Base-by-base conservation (phyloP, 257 asterid species). In the Ocimum tenuiflorum region DNA sequence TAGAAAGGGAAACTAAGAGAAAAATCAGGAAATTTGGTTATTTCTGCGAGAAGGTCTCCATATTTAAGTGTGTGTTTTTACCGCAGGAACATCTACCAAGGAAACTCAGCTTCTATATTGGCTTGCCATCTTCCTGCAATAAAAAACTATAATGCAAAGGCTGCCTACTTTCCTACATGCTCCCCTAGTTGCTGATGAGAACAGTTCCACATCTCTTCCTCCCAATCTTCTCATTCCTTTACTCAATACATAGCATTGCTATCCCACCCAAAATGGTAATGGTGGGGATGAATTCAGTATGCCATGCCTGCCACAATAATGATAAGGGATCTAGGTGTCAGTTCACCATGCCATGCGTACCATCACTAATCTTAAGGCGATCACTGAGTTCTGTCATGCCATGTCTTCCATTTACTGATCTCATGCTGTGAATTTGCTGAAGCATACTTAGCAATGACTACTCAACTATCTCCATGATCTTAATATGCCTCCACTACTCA, bases 381-480 rank as follows among this genome's bases (percentile, higher is more conserved):
- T 79, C 82, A 74, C 70, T 79, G 86, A 83, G 79, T 75, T 80
- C 82, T 86, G 73, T 80, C 96, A 72, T 87, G 95, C 96, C 89
- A 78, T 91, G 82, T 77, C 87, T 73, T 63, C 86, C 78, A 71
- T 87, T 71, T 79, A 73, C 90, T 81, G 95, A 85, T 66, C 78
- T 80, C 79, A 47, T 84, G 85, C 88, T 82, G 80, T 85, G 90
- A 85, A 70, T 79, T 78, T 81, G 97, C 79, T 88, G 97, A 91
- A 88, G 87, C 85, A 83, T 86, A 86, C 82, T 77, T 85, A 79
- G 80, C 86, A 78, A 78, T 83, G 88, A 77, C 82, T 72, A 80
- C 81, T 74, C 88, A 78, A 82, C 80, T 77, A 80, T 75, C 83
- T 73, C 79, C 75, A 68, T 82, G 89, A 79, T 73, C 73, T 83